Evolutionary conservation across 2,329 filamentous ascomycete genomes (phyloP).

Genomic region (Ciborinia camelliae): DNA sequence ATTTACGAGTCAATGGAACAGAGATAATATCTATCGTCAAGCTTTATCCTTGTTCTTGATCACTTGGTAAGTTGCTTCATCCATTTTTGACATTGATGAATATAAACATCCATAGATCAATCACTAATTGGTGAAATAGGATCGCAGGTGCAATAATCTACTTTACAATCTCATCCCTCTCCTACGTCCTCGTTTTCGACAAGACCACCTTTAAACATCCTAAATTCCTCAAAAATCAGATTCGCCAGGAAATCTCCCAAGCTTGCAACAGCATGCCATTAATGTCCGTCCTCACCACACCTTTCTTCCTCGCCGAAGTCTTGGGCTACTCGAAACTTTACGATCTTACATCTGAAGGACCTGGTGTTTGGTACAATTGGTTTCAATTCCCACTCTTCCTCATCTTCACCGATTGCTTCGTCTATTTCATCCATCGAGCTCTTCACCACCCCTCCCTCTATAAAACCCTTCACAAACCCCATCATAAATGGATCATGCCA

Average conservation of each 20-base stretch:
- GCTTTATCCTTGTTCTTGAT: constrained; percentile 73
- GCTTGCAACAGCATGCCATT: constrained; percentile 71
- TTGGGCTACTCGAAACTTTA: constrained; percentile 85
- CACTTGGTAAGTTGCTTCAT: constrained; percentile 64
- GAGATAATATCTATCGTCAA: constrained; percentile 77
- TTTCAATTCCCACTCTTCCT: constrained; percentile 86
- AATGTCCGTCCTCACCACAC: constrained; percentile 78
- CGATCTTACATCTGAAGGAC: constrained; percentile 71
- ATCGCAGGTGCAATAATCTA: constrained; percentile 82
- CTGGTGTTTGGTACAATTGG: constrained; percentile 73
- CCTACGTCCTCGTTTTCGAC: constrained; percentile 88
- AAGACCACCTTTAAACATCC: constrained; percentile 85
- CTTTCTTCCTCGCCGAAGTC: constrained; percentile 79
- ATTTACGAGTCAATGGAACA: constrained; percentile 71
- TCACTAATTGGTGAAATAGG: constrained; percentile 47
- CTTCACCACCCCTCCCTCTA: constrained; percentile 79
- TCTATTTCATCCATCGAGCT: constrained; percentile 88
- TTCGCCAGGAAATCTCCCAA: constrained; percentile 79
- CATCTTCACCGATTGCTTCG: constrained; percentile 81
- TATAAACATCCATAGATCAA: too few species aligned
- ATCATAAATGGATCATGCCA: constrained; percentile 99
- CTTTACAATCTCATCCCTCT: constrained; percentile 77
- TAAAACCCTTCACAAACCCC: constrained; percentile 89
- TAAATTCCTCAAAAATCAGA: constrained; percentile 92
- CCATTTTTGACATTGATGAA: too few species aligned